These are phyloP conservation scores for Jamesozyma gamospora DNA, from an alignment of 805 yeast genomes.

Conservation along the genomic window DNA sequence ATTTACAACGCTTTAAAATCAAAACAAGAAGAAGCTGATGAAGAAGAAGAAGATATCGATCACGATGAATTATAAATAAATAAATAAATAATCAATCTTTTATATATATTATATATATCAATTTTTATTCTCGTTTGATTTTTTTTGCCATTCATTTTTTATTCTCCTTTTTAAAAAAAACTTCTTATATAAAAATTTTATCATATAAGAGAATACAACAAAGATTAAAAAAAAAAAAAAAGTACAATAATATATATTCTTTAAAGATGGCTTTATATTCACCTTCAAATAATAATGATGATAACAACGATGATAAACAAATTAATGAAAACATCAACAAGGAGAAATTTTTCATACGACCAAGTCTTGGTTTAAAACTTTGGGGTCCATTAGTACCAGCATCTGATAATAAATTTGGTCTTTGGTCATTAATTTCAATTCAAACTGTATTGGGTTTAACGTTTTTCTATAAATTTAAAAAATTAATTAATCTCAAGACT, in stretches of 20 bases:
- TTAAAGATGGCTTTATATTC: constrained; percentile 22
- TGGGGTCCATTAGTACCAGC: constrained; percentile 75
- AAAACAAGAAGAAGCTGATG: constrained; percentile 10
- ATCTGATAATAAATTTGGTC: constrained; percentile 48
- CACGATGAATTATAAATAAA: constrained; percentile 28
- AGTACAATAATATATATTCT: not conserved
- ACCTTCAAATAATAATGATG: constrained; percentile 1
- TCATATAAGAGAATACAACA: no score
- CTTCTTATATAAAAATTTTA: no score
- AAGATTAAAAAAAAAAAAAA: no score
- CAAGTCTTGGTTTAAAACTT: constrained; percentile 47
- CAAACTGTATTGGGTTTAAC: constrained; percentile 44
- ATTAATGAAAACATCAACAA: constrained; percentile 6
- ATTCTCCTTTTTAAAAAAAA: no score
- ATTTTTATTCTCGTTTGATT: not conserved
- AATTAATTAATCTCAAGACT: constrained; percentile 1
- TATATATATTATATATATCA: not conserved
- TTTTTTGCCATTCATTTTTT: no score
- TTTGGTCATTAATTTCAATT: constrained; percentile 41
- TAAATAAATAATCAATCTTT: not conserved
- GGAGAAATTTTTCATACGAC: constrained; percentile 32
- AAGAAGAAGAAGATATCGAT: constrained; percentile 12
- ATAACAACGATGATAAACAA: not conserved
- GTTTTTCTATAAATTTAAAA: constrained; percentile 17
- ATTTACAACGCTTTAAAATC: constrained; percentile 20